A percentile compares a stretch with the other conserved stretches of the same genome.
phyloP scores from a whole-genome alignment of 1,284 basidiomycete species.

The Trichosporon sp. region DNA sequence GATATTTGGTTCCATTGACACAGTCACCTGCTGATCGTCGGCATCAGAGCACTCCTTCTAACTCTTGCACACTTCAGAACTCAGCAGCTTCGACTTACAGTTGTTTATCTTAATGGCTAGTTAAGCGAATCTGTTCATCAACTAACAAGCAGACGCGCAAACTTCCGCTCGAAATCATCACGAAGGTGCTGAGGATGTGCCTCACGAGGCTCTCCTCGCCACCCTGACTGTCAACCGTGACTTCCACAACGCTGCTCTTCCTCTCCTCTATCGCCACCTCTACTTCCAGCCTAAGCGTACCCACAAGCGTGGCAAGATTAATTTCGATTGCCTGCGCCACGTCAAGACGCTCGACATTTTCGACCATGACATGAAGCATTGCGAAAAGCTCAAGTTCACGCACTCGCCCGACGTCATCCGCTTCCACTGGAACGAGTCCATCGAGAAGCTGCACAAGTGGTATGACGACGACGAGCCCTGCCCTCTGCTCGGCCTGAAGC shows the following conservation, averaged over 20 bases:
- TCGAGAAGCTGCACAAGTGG: background rate
- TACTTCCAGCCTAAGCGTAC: conserved; percentile 1
- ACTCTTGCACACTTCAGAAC: too few relatives aligned
- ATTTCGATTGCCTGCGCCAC: background rate
- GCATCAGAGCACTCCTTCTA: too few relatives aligned
- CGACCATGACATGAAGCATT: background rate
- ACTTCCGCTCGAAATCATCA: background rate
- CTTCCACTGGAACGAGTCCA: background rate
- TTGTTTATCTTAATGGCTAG: background rate
- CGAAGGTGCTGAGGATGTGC: background rate
- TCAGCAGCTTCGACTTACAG: background rate
- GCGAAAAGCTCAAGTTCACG: background rate
- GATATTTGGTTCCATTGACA: background rate
- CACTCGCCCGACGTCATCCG: conserved; percentile 11
- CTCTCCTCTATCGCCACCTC: conserved; percentile 2
- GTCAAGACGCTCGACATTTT: conserved; percentile 6
- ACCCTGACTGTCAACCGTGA: background rate
- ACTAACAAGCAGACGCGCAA: background rate
- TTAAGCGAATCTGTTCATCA: background rate
- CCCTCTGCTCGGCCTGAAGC: conserved; percentile 1
- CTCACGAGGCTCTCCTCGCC: background rate
- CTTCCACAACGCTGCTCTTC: background rate
- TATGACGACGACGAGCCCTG: background rate
- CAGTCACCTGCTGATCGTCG: background rate
- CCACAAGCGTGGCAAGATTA: background rate